Evolutionary conservation across 1,139 yeast species (phyloP).

Genomic region (Nakaseomyces delphensis): DNA sequence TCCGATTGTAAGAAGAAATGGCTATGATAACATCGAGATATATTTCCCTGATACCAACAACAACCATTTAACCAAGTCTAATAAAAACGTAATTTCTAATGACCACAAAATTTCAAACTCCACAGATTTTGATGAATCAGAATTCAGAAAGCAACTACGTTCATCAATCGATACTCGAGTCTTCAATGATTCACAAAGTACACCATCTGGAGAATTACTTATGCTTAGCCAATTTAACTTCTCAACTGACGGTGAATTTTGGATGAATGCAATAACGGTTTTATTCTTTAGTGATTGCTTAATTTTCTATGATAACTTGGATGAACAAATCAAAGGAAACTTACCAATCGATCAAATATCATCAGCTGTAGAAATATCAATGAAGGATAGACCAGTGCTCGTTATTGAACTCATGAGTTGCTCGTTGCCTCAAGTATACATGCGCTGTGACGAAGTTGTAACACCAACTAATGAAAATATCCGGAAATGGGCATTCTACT

Average conservation of each 20-base stretch:
- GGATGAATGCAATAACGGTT: constrained; percentile 16
- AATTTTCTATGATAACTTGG: constrained; percentile 17
- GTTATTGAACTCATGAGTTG: constrained; percentile 25
- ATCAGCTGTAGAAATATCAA: constrained; percentile 12
- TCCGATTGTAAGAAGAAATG: background rate
- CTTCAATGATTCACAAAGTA: background rate
- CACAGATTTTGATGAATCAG: background rate
- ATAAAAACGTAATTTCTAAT: background rate
- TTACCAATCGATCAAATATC: constrained; percentile 20
- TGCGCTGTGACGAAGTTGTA: constrained; percentile 14
- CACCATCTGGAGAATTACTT: constrained; percentile 10
- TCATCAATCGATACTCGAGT: background rate
- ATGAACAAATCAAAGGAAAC: constrained; percentile 18
- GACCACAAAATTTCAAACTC: background rate
- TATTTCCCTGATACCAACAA: background rate
- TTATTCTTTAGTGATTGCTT: constrained; percentile 16
- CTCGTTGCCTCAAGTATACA: constrained; percentile 26
- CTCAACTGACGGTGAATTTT: constrained; percentile 25
- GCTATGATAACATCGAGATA: background rate
- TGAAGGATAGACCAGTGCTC: constrained; percentile 12
- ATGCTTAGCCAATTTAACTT: constrained; percentile 15
- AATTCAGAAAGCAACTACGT: background rate
- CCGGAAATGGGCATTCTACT: background rate
- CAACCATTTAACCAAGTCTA: background rate
- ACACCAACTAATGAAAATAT: constrained; percentile 20